These are phyloP conservation scores for Saccharomycopsis microspora DNA, from an alignment of 805 yeast species.

Conservation along the genomic window DNA sequence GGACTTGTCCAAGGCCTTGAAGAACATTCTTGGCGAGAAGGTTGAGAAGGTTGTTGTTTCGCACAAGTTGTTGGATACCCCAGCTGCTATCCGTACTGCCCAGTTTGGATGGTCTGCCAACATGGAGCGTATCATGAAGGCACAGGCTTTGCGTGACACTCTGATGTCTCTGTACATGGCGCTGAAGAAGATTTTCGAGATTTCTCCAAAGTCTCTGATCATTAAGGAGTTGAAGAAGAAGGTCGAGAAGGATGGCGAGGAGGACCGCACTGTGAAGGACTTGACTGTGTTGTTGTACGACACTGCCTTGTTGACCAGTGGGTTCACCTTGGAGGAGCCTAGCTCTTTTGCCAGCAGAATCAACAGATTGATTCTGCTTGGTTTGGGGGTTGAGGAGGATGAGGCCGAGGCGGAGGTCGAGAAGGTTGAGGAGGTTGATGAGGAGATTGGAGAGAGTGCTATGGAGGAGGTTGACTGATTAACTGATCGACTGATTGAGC, in stretches of 20 bases:
- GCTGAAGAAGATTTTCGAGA: slow-evolving; percentile 97
- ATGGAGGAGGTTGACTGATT: slow-evolving; percentile 98
- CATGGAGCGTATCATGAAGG: slow-evolving; percentile 99
- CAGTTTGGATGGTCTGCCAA: slow-evolving; percentile 99
- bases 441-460: slow-evolving; percentile 77
- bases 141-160: slow-evolving; percentile 98
- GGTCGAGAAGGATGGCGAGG: slow-evolving; percentile 95
- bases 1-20: slow-evolving; percentile 88
- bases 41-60: slow-evolving; percentile 99
- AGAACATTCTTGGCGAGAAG: slow-evolving; percentile 95
- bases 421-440: slow-evolving; percentile 35
- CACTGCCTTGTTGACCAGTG: slow-evolving; percentile 96
- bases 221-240: slow-evolving; percentile 91
- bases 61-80: slow-evolving; percentile 93
- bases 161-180: slow-evolving; percentile 99
- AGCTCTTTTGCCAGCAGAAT: slow-evolving; percentile 94
- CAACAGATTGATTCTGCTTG: slow-evolving; percentile 95
- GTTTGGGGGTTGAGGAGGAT: slow-evolving; percentile 94
- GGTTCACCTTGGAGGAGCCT: slow-evolving; percentile 98
- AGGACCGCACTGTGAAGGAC: slow-evolving; percentile 97
- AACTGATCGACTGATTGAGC: neutral
- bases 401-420: slow-evolving; percentile 39
- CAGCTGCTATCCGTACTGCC: slow-evolving; percentile 99
- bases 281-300: slow-evolving; percentile 92
- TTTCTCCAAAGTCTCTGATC: slow-evolving; percentile 92